phyloP scores from a whole-genome alignment of 139 green algal genomes.

The Haematococcus lacustris region DNA sequence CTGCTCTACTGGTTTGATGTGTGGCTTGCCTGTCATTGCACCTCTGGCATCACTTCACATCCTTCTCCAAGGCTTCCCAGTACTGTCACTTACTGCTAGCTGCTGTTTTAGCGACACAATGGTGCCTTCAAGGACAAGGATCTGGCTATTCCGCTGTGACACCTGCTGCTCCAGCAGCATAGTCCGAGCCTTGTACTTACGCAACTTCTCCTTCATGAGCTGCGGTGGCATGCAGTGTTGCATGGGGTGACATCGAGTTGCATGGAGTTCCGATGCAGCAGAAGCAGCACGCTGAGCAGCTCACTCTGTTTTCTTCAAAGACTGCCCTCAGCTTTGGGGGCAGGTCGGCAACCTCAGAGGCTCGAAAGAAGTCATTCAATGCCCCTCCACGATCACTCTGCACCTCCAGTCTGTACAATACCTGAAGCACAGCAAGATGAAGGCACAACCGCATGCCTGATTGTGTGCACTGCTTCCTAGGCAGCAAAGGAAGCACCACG shows the following conservation, averaged over 20 bases:
- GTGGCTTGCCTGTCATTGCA: no score
- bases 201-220: conserved; percentile 25
- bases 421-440: no score
- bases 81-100: conserved; percentile 19
- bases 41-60: no score
- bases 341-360: conserved; percentile 22
- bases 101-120: conserved; percentile 26
- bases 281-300: no score
- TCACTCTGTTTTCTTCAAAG: conserved; percentile 38
- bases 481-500: no score
- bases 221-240: no score
- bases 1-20: no score
- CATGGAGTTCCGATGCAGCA: no score
- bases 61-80: no score
- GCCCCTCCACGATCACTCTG: not conserved
- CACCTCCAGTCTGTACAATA: not conserved
- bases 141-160: conserved; percentile 19
- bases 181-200: conserved; percentile 16
- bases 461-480: no score
- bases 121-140: conserved; percentile 25
- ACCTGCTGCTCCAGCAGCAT: conserved; percentile 13
- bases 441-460: no score
- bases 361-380: conserved; percentile 14
- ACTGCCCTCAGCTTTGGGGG: conserved; percentile 23
- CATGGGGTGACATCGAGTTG: no score